Evolutionary conservation across 1,139 yeast genomes (phyloP), one percentile per base, ranked within the genome.

Genomic region (Geotrichum aggregatum): DNA sequence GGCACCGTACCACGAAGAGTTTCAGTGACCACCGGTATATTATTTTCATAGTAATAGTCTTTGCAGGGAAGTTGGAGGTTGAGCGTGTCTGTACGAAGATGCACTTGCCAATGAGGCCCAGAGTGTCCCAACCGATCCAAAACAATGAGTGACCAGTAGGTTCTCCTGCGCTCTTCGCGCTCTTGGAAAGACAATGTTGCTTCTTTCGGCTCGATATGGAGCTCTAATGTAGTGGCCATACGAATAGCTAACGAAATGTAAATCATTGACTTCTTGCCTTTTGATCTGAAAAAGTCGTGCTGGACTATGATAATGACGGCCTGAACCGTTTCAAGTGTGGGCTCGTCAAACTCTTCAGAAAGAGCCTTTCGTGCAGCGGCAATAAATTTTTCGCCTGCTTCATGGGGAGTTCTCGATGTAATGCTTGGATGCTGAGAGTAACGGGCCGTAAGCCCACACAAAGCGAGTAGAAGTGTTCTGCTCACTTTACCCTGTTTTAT

Each of bases 141-240:
- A 6, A 66, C 68, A 19, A 68, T 63, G 39, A 70, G 58, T 7
- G 70, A 63, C 73, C 73, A 70, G 57, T 66, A 70, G 1, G 71
- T 66, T 33, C 72, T 57, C 22, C 73, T 59, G 1, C 72, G 61
- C 34, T 61, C 59, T 52, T 70, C 73, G 18, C 68, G 62, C 36
- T 69, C 71, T 16, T 65, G 56, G 66, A 70, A 69, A 0, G 67
- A 55, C 30, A 65, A 57, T 8, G 58, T 58, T 8, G 59, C 56
- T 33, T 57, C 56, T 8, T 54, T 41, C 2, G 46, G 42, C 49
- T 70, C 70, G 45, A 61, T 57, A 56, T 68, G 64, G 18, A 70
- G 63, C 7, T 64, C 65, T 40, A 70, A 56, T 14, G 66, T 64
- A 7, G 66, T 58, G 7, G 72, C 72, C 67, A 69, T 67, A 1